Conservation (phyloP, 345 rosid genomes). For the Hirschfeldia incana region DNA sequence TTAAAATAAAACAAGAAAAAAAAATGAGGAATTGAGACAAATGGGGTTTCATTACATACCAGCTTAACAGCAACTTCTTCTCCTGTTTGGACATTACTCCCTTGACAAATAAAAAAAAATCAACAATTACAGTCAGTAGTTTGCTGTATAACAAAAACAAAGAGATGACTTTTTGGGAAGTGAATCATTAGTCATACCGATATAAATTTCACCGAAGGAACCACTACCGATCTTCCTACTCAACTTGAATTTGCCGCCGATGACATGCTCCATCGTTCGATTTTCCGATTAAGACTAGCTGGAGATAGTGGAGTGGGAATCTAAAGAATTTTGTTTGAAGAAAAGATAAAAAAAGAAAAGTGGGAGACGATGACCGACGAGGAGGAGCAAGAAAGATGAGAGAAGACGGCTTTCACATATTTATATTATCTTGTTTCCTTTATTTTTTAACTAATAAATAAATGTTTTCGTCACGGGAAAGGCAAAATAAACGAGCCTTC, state of each 20-base stretch:
- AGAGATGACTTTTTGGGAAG: not conserved
- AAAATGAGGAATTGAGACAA: not conserved
- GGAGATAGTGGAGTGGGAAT: not conserved
- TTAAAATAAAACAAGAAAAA: not conserved
- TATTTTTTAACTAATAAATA: not conserved
- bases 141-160: not conserved
- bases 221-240: constrained; percentile 88
- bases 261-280: constrained; percentile 52
- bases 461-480: not conserved
- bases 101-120: constrained; percentile 28
- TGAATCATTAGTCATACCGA: constrained; percentile 42
- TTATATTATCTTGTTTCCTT: not conserved
- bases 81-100: constrained; percentile 74
- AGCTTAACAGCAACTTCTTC: constrained; percentile 85
- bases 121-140: constrained; percentile 6
- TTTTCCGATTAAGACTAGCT: constrained; percentile 14
- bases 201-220: constrained; percentile 76
- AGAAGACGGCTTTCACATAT: not conserved
- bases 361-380: not conserved
- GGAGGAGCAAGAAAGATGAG: not conserved
- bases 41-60: constrained; percentile 42
- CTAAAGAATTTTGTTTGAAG: not conserved
- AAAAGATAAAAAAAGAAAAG: not conserved
- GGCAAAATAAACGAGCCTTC: not conserved
- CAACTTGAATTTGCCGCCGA: constrained; percentile 78